Conservation (phyloP, 352 stramenopile genomes). For the Phytophthora lateralis region DNA sequence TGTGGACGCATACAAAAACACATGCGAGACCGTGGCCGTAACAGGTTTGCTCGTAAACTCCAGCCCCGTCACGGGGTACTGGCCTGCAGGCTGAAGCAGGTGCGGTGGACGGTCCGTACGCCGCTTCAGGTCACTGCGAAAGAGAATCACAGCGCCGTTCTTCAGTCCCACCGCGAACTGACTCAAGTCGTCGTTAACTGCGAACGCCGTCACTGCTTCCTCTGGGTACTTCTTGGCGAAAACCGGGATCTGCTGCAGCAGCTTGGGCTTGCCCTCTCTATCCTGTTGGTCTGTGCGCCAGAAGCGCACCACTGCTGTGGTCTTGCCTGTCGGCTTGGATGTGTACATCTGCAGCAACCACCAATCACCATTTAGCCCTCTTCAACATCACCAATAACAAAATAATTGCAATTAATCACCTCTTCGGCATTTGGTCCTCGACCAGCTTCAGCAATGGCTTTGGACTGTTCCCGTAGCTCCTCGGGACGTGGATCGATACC, state of each 20-base stretch:
- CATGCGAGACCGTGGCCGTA: constrained; percentile 59
- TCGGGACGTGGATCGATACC: constrained; percentile 84
- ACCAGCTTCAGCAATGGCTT: constrained; percentile 77
- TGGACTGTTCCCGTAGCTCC: constrained; percentile 78
- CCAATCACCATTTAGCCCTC: not conserved
- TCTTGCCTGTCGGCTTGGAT: constrained; percentile 66
- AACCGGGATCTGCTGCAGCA: constrained; percentile 85
- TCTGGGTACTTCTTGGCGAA: constrained; percentile 91
- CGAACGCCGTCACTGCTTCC: constrained; percentile 86
- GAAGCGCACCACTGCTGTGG: constrained; percentile 78
- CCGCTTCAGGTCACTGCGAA: constrained; percentile 80
- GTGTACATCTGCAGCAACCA: constrained; percentile 60
- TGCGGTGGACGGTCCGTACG: constrained; percentile 70
- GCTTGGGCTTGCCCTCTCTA: constrained; percentile 81
- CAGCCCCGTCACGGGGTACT: constrained; percentile 80
- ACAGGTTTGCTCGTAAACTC: constrained; percentile 83
- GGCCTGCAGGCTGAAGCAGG: constrained; percentile 77
- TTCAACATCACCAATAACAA: constrained; percentile 2
- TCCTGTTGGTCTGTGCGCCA: constrained; percentile 91
- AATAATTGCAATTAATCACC: constrained; percentile 16
- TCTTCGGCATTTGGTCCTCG: constrained; percentile 63
- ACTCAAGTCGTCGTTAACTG: constrained; percentile 82
- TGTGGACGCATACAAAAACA: constrained; percentile 85
- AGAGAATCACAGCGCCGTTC: constrained; percentile 87
- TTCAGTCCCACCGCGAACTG: constrained; percentile 83